Evolutionary conservation across 805 yeast species (phyloP), one percentile per base, ranked within the genome.

Genomic region (Kuraishia floccosa): DNA sequence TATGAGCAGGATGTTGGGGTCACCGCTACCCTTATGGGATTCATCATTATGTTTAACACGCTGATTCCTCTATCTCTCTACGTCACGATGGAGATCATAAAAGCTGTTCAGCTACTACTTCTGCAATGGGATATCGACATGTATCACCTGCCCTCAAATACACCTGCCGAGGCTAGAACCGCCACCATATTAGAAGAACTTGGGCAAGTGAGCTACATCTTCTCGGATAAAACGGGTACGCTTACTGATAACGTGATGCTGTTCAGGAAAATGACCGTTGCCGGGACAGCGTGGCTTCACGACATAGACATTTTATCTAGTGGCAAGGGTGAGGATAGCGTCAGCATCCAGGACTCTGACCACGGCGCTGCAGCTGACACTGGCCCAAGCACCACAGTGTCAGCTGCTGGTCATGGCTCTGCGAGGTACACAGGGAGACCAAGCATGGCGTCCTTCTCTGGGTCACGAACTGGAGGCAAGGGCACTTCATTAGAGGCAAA

Each of bases 201-300:
- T 43, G 99, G 99, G 3, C 99, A 91, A 50, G 96, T 93, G 1
- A 79, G 94, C 30, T 87, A 89, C 48, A 69, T 91, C 3, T 91
- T 91, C 51, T 82, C 95, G 37, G 99, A 91, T 54, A 91, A 91
- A 52, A 91, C 98, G 0, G 99, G 99, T 7, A 91, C 99, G 0
- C 65, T 91, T 37, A 91, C 99, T 1, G 97, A 91, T 44, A 91
- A 91, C 49, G 58, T 77, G 43, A 91, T 91, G 99, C 58, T 89
- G 17, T 91, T 91, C 52, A 66, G 96, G 28, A 87, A 87, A 47
- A 70, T 89, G 41, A 73, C 93, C 7, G 77, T 91, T 4, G 78
- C 81, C 32, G 99, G 99, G 2, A 66, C 78, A 3, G 74, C 94
- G 4, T 91, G 96, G 96, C 47, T 75, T 7, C 98, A 91, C 52